Percentiles rank a stretch among this genome's conserved stretches.
These are phyloP conservation scores for Naematelia encephala DNA, from an alignment of 768 basidiomycete genomes.

Conservation along the genomic window DNA sequence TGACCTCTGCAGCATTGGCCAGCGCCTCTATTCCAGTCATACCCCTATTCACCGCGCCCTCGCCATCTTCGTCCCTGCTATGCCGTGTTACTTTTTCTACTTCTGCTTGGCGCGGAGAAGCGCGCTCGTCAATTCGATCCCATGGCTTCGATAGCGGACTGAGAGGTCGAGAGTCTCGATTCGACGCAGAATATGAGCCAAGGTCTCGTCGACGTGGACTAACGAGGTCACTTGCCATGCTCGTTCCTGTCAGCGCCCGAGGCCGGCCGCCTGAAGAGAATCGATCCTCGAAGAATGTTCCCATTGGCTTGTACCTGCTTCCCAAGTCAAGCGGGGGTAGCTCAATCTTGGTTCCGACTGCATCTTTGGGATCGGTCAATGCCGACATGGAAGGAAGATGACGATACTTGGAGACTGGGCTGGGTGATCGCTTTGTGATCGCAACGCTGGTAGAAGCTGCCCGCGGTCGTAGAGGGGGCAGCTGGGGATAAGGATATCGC, in stretches of 20 bases:
- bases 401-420: not conserved
- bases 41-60: slow-evolving; percentile 1
- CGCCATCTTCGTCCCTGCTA: not conserved
- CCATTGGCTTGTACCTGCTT: not conserved
- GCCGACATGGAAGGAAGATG: not conserved
- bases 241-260: not conserved
- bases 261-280: not conserved
- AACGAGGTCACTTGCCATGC: not conserved
- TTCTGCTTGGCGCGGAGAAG: not conserved
- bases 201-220: not conserved
- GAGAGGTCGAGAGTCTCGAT: not conserved
- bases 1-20: slow-evolving; percentile 21
- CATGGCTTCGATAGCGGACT: not conserved
- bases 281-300: not conserved
- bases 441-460: not conserved
- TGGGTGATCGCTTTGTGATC: not conserved
- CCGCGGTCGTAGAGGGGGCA: not conserved
- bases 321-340: not conserved
- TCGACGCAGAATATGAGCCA: not conserved
- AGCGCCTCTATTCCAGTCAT: slow-evolving; percentile 26
- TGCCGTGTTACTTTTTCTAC: not conserved
- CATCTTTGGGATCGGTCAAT: not conserved
- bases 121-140: not conserved
- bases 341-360: not conserved
- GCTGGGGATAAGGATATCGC: not conserved